Base-by-base conservation (phyloP, 257 asterid genomes). In the Striga asiatica region DNA sequence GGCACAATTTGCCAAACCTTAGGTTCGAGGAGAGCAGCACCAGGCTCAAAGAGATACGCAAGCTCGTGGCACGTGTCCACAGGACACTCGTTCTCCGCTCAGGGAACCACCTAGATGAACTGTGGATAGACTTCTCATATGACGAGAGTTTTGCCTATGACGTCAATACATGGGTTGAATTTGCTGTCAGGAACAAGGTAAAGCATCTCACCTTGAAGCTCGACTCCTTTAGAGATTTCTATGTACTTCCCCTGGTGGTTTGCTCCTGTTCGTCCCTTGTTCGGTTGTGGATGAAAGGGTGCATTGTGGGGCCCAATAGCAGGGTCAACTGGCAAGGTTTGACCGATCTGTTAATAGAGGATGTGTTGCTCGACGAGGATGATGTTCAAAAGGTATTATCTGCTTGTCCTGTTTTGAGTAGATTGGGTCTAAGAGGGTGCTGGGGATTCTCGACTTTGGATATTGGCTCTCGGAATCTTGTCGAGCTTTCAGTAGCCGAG, bases 401-500 rank as follows among this genome's bases (percentile, higher is more conserved):
- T 5, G 42, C 54, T 5, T 58, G 64, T 58, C 64, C 64, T 11
- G 64, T 43, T 27, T 43, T 58, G 42, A 4, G 45, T 17, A 4
- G 0, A 8, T 6, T 58, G 28, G 17, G 2, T 6, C 31, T 58
- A 0, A 16, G 6, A 2, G 8, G 1, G 1, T 58, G 54, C 28
- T 17, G 20, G 45, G 21, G 32, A 11, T 58, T 58, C 48, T 13
- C 8, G 3, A 4, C 11, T 4, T 39, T 39, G 47, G 6, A 39
- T 13, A 39, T 50, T 7, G 3, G 23, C 32, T 24, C 45, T 25
- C 17, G 5, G n/a, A 17, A 10, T 50, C 54, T 57, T 11, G 11
- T 9, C 19, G 4, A 29, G 11, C 28, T 66, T 6, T 2, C 5
- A 11, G 22, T 41, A 11, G 3, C 14, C 2, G 48, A 41, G 7